A percentile compares a stretch with the other conserved stretches of the same genome.
These are phyloP conservation scores for Casuarina equisetifolia DNA, from an alignment of 306 rosid genomes.

Conservation along the genomic window DNA sequence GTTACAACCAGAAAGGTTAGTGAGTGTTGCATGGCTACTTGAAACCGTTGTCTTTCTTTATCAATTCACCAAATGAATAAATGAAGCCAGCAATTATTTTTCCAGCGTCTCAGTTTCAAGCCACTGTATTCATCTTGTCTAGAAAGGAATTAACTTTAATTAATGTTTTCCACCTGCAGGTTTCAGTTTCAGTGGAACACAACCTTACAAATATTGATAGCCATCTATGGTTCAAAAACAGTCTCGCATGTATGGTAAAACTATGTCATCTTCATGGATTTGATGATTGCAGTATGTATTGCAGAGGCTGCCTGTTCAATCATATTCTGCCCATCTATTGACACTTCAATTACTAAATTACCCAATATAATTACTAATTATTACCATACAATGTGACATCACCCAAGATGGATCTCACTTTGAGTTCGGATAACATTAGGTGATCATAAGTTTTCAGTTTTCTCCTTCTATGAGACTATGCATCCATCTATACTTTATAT, in stretches of 20 bases:
- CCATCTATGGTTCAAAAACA: neutral
- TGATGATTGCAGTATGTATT: neutral
- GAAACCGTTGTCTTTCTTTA: neutral
- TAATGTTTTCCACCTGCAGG: neutral
- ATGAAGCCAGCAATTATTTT: neutral
- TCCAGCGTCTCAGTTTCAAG: neutral
- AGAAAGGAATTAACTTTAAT: neutral
- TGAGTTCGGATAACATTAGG: no score
- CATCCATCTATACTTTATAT: no score
- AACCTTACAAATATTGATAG: neutral
- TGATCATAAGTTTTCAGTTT: no score
- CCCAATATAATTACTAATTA: neutral
- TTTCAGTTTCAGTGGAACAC: neutral
- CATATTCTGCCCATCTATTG: neutral
- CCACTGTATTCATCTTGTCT: neutral
- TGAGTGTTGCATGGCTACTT: neutral
- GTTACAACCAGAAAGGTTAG: neutral
- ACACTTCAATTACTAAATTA: neutral
- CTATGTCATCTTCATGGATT: neutral
- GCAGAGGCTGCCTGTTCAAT: neutral
- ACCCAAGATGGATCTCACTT: no score
- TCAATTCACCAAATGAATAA: conserved; percentile 3
- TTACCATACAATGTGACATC: neutral
- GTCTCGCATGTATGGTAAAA: neutral
- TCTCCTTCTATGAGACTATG: no score